Evolutionary conservation across 169 alveolate genomes (phyloP), one percentile per base, ranked within the genome.

Genomic region (Babesia bigemina): DNA sequence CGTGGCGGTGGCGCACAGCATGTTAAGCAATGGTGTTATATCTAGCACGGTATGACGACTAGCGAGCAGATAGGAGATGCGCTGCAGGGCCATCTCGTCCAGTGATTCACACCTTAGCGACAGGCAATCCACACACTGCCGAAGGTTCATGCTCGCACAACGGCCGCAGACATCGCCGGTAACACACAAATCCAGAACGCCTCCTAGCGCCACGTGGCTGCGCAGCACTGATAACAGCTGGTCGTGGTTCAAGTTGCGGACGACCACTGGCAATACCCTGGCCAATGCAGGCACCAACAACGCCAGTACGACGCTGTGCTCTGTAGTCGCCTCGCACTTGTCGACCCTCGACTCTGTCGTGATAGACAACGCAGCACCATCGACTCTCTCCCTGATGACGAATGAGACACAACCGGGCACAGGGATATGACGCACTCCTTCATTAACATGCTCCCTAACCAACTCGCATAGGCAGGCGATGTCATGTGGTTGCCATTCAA

Each of bases 381-480:
- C 39, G 39, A 2, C 2, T 33, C 39, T 2, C 39, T 33, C 6
- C 10, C 39, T 33, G 39, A 33, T 33, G 10, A 33, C 39, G 39
- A 6, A 2, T 6, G 6, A 2, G 6, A 2, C 39, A 6, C 10
- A 33, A 6, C 6, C 39, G 10, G 6, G 6, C 39, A 33, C 39
- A 4, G 39, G 39, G 39, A 33, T 2, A 33, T 33, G 39, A 33
- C 10, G 39, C 39, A 33, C 6, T 33, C 39, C 39, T 33, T 45
- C 50, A 13, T 13, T 16, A 16, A 45, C 7, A 4, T 45, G 19
- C n/a, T 10, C 19, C 50, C 50, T 21, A 19, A 81, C 42, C 39
- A 70, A 0, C 47, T 81, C 85, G 53, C 81, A 73, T 11, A 81
- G 17, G 67, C 71, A 71, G n/a, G 85, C 29, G 13, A 81, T n/a